Evolutionary conservation across 2,329 filamentous ascomycete genomes (phyloP).

Genomic region (Monilinia polystroma): DNA sequence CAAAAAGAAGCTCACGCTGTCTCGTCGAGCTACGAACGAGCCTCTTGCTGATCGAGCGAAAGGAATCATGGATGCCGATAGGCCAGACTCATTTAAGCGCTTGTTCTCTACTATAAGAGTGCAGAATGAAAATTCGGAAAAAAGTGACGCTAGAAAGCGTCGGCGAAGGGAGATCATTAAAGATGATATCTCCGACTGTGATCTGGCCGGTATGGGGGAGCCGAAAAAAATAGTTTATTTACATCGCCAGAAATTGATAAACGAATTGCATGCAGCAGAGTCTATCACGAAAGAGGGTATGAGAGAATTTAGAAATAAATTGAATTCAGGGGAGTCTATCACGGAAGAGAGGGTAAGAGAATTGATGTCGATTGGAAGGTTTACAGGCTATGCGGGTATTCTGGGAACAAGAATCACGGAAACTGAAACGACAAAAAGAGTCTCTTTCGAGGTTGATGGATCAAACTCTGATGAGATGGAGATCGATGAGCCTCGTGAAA

Average conservation of each 20-base stretch:
- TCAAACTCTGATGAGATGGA: background rate
- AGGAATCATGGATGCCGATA: background rate
- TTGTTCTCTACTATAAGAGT: background rate
- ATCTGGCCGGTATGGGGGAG: background rate
- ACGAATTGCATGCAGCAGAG: background rate
- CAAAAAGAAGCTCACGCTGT: background rate
- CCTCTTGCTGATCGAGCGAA: background rate
- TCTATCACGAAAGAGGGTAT: background rate
- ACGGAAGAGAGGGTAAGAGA: background rate
- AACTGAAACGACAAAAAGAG: too few species aligned
- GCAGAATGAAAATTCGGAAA: background rate
- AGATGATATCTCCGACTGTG: background rate
- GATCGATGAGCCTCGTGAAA: background rate
- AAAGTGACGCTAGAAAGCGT: background rate
- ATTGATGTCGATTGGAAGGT: conserved; percentile 1
- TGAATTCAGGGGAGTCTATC: background rate
- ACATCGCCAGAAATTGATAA: background rate
- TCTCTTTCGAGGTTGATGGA: background rate
- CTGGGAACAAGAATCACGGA: background rate
- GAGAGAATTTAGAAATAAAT: background rate
- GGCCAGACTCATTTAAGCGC: background rate
- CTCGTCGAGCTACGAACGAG: background rate
- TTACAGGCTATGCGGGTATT: background rate
- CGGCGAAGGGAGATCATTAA: conserved; percentile 1
- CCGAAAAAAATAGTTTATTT: background rate